Base-by-base conservation (phyloP, 2,329 filamentous ascomycete species). In the Nemania diffusa region DNA sequence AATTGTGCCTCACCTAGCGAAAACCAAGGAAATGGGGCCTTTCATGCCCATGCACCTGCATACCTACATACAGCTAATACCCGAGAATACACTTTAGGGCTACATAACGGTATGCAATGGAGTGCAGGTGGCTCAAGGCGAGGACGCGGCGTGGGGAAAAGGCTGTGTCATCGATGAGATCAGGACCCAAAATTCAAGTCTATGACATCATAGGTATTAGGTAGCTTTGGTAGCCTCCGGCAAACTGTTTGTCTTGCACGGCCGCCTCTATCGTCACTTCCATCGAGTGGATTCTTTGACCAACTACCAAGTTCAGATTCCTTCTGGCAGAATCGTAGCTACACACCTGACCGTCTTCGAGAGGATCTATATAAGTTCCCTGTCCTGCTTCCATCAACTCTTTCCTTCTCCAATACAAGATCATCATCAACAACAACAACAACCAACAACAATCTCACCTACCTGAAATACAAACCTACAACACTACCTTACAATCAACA, bases 241-340 rank as follows among this genome's bases (percentile, higher is more conserved):
- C 52, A 53, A n/a, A n/a, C n/a, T 57, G 56, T 64, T 56, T 51
- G 58, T 65, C 52, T 57, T 29, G 50, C 52, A 27, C 34, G 50
- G 27, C 42, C 62, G 65, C 68, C 62, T 42, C 57, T 34, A 68
- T 69, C 68, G 66, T 70, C 68, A 68, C 67, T 56, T 40, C 52
- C 2, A 52, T 57, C 52, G 29, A 55, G 52, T 27, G 11, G 26
- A 9, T 67, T 63, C 62, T 69, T 67, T 69, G 51, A 64, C 24
- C 3, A 15, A 56, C 34, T 61, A n/a, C 11, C 11, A 15, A 24
- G 24, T 53, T 60, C 29, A 32, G 34, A 22, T 51, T 29, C 29
- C 6, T 20, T 29, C 26, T 27, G 20, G 13, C 6, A 2, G 26
- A 26, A 53, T 44, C 29, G 15, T 29, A 40, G 17, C 50, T 37